Conservation (phyloP, 2,329 filamentous ascomycete genomes). For the Aureobasidium leucospermi region DNA sequence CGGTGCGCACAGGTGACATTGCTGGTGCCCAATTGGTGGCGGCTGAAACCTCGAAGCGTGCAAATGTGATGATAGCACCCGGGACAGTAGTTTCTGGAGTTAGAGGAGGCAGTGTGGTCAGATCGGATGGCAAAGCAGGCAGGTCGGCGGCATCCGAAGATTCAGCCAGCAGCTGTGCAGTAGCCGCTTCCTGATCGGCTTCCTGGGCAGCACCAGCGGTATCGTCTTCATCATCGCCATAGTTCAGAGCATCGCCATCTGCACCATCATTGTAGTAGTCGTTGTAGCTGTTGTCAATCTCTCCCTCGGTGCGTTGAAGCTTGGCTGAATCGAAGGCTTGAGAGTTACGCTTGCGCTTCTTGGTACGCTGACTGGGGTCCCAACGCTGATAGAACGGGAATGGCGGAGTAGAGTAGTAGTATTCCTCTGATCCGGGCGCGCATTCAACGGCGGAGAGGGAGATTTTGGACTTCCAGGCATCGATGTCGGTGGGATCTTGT, state of each 20-base stretch:
- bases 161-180: slow-evolving; percentile 25
- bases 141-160: slow-evolving; percentile 48
- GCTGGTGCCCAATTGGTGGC: slow-evolving; percentile 61
- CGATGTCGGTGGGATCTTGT: slow-evolving; percentile 39
- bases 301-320: slow-evolving; percentile 38
- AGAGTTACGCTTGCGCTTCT: slow-evolving; percentile 28
- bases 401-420: slow-evolving; percentile 66
- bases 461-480: slow-evolving; percentile 69
- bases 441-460: slow-evolving; percentile 77
- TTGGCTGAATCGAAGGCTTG: slow-evolving; percentile 31
- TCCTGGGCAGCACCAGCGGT: slow-evolving; percentile 19
- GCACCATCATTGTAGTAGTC: slow-evolving; percentile 27
- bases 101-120: slow-evolving; percentile 47
- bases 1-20: slow-evolving; percentile 56
- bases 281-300: slow-evolving; percentile 25
- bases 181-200: slow-evolving; percentile 21
- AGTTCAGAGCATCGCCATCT: slow-evolving; percentile 30
- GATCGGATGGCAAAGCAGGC: slow-evolving; percentile 53
- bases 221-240: slow-evolving; percentile 28
- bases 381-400: slow-evolving; percentile 83
- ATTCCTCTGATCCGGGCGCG: slow-evolving; percentile 50
- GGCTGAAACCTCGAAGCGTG: slow-evolving; percentile 53
- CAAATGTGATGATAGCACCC: slow-evolving; percentile 64
- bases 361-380: slow-evolving; percentile 64
- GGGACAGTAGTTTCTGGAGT: slow-evolving; percentile 40